These are phyloP conservation scores for Curvularia spicifera DNA, from an alignment of 2,329 filamentous ascomycete genomes.

Conservation along the genomic window DNA sequence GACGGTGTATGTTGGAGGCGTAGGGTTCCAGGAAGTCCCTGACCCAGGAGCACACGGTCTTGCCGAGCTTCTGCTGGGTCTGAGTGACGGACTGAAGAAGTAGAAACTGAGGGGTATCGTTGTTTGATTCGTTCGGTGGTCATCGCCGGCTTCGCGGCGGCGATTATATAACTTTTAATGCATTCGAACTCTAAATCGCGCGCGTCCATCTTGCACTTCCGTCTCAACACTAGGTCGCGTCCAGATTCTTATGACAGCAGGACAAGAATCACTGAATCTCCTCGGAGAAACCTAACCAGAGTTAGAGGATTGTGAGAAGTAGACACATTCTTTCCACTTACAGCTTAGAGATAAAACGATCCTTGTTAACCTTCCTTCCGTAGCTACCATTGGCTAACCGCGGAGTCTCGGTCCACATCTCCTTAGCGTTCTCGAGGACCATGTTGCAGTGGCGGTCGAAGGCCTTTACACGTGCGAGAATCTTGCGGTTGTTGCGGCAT, in stretches of 20 bases:
- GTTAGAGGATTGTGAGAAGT: constrained; percentile 21
- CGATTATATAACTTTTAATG: constrained; percentile 45
- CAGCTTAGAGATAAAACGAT: constrained; percentile 98
- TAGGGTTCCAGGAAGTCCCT: constrained; percentile 73
- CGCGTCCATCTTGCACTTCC: constrained; percentile 12
- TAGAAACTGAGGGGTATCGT: constrained; percentile 38
- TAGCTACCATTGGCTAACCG: constrained; percentile 83
- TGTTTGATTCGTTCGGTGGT: constrained; percentile 37
- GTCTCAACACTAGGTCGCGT: constrained; percentile 14
- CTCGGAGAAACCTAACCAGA: constrained; percentile 73
- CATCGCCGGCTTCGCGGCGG: constrained; percentile 32
- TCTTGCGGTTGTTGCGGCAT: constrained; percentile 97
- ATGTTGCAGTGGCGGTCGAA: constrained; percentile 99
- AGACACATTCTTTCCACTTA: constrained; percentile 54
- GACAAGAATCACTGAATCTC: constrained; percentile 87
- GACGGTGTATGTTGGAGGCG: constrained; percentile 78
- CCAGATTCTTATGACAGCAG: constrained; percentile 69
- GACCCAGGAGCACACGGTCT: constrained; percentile 82
- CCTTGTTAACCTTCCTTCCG: constrained; percentile 92
- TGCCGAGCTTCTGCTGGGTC: constrained; percentile 78
- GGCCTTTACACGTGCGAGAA: constrained; percentile 95
- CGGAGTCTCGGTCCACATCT: constrained; percentile 99
- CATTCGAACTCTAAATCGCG: constrained; percentile 36
- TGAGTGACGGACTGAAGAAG: constrained; percentile 64
- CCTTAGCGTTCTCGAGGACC: constrained; percentile 96